Conservation (phyloP, 768 basidiomycete genomes). For the Pleurotus sapidus region DNA sequence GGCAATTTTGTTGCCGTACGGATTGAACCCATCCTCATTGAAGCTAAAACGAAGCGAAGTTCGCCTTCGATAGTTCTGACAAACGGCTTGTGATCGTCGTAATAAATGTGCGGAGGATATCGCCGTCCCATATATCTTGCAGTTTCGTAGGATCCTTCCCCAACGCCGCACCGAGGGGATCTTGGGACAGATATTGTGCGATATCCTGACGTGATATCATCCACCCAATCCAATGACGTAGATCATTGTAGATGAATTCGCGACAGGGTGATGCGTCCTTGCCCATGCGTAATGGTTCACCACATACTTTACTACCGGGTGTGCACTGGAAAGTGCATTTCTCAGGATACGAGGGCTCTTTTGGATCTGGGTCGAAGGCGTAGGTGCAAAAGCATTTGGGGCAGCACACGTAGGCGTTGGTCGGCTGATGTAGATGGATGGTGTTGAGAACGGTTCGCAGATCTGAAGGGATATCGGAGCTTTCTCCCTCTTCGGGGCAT, state of each 20-base stretch:
- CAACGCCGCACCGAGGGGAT: not conserved
- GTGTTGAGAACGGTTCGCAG: constrained; percentile 15
- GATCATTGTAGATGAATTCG: constrained; percentile 22
- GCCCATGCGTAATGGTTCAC: too few relatives aligned
- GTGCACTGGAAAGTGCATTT: constrained; percentile 1
- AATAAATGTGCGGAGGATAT: constrained; percentile 19
- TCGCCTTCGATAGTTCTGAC: constrained; percentile 16
- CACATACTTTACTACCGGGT: too few relatives aligned
- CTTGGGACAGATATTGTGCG: constrained; percentile 22
- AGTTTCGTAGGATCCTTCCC: constrained; percentile 7
- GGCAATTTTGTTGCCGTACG: constrained; percentile 16
- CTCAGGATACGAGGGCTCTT: constrained; percentile 14
- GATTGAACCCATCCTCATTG: constrained; percentile 27
- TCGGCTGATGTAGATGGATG: constrained; percentile 15
- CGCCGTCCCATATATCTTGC: constrained; percentile 24
- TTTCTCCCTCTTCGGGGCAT: too few relatives aligned
- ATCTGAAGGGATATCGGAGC: constrained; percentile 12
- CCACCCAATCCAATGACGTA: constrained; percentile 21
- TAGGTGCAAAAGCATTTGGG: constrained; percentile 22
- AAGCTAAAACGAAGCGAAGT: constrained; percentile 18
- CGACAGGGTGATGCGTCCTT: constrained; percentile 8
- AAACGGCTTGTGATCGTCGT: constrained; percentile 23
- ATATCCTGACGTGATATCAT: constrained; percentile 20
- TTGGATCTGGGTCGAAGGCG: constrained; percentile 2
- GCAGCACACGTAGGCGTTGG: constrained; percentile 19